phyloP scores from a whole-genome alignment of 331 rosid genomes.

The Malus hybrid region DNA sequence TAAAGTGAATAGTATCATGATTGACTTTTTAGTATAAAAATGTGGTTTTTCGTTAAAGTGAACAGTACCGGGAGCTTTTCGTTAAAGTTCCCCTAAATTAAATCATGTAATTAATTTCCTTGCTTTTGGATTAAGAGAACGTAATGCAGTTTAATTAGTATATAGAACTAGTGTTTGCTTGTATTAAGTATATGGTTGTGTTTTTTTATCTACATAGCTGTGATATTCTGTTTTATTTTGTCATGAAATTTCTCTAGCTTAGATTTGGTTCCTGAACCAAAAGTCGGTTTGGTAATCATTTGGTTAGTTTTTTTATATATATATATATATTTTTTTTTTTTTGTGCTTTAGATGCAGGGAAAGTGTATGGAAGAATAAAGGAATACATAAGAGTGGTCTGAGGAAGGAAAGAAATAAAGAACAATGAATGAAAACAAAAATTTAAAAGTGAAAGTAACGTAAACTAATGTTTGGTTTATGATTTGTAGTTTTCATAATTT shows the following conservation, averaged over 20 bases:
- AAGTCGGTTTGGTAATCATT: not conserved
- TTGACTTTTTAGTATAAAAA: no score
- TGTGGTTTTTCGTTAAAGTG: no score
- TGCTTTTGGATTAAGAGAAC: not conserved
- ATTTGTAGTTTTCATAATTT: no score
- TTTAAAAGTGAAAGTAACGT: not conserved
- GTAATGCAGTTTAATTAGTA: not conserved
- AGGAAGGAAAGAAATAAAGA: no score
- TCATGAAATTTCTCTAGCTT: not conserved
- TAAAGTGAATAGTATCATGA: no score
- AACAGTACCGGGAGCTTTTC: no score
- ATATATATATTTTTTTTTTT: no score
- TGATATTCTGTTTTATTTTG: not conserved
- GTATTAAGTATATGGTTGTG: not conserved
- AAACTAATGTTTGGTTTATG: not conserved
- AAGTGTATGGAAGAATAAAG: not conserved
- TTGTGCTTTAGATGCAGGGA: not conserved
- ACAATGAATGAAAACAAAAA: no score
- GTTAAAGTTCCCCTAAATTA: no score
- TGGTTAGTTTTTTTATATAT: no score
- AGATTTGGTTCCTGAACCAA: not conserved
- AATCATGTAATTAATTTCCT: no score
- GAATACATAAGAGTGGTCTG: not conserved
- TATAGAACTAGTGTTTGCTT: not conserved
- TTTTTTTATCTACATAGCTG: not conserved